Evolutionary conservation across 208 protist genomes (phyloP).

Genomic region (Tetramitus jugosus): DNA sequence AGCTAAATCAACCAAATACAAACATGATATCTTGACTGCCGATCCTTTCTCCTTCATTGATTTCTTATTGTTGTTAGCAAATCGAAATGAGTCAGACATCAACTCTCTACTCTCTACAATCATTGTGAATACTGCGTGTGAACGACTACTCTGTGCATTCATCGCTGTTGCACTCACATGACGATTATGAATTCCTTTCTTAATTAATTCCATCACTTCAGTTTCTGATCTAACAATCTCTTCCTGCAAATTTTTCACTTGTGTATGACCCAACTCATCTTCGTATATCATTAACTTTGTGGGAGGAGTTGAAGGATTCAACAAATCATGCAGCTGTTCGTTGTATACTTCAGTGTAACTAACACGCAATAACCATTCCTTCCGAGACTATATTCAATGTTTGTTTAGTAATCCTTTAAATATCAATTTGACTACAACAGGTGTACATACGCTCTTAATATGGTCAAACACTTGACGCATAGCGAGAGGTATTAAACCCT

Average conservation of each 20-base stretch:
- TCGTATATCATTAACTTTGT: slow-evolving; percentile 15
- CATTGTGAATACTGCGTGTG: slow-evolving; percentile 86
- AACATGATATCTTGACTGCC: background rate
- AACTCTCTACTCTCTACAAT: slow-evolving; percentile 38
- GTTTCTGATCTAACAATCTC: slow-evolving; percentile 34
- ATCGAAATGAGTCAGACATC: background rate
- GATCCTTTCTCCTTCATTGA: background rate
- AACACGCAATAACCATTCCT: slow-evolving; percentile 24
- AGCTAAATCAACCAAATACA: slow-evolving; percentile 87
- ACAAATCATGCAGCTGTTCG: slow-evolving; percentile 32
- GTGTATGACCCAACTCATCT: background rate
- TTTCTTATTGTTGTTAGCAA: background rate
- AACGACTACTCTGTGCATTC: slow-evolving; percentile 90
- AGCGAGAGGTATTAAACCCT: slow-evolving; percentile 21
- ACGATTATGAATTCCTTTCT: slow-evolving; percentile 44
- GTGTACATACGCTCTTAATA: background rate
- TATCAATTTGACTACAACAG: too few relatives aligned
- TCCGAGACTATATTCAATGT: too few relatives aligned
- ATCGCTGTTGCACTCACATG: slow-evolving; percentile 78
- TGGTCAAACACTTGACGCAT: slow-evolving; percentile 12
- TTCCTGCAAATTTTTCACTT: slow-evolving; percentile 41
- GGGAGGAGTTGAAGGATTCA: slow-evolving; percentile 13
- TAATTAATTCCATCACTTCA: slow-evolving; percentile 43
- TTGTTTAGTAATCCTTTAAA: too few relatives aligned
- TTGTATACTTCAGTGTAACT: slow-evolving; percentile 34